phyloP scores from a whole-genome alignment of 805 yeast species.

The Candida quercuum region DNA sequence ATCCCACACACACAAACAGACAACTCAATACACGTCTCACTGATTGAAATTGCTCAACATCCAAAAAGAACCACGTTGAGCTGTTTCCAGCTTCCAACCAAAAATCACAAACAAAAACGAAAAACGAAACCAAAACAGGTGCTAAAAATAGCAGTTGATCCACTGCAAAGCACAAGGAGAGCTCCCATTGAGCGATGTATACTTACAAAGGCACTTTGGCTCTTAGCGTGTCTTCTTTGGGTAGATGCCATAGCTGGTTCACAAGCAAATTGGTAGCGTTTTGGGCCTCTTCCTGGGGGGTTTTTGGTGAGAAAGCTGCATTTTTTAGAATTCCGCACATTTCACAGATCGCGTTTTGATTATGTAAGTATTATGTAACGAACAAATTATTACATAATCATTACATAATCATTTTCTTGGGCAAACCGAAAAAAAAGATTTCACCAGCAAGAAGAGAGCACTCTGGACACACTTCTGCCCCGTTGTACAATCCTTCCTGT shows the following conservation, averaged over 20 bases:
- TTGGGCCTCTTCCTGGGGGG: background rate
- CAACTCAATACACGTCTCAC: too few relatives aligned
- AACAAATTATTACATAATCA: too few relatives aligned
- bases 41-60: too few relatives aligned
- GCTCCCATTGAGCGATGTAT: too few relatives aligned
- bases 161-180: background rate
- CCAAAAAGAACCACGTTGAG: too few relatives aligned
- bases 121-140: background rate
- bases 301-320: background rate
- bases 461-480: too few relatives aligned
- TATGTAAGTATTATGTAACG: background rate
- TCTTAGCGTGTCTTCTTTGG: slow-evolving; percentile 33
- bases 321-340: background rate
- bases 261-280: background rate
- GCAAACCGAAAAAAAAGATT: background rate
- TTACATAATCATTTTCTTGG: background rate
- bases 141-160: background rate
- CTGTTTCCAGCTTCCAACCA: too few relatives aligned
- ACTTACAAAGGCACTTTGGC: slow-evolving; percentile 29
- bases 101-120: too few relatives aligned
- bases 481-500: too few relatives aligned
- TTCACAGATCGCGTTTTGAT: background rate
- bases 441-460: too few relatives aligned
- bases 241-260: slow-evolving; percentile 14
- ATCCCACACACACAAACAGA: too few relatives aligned